Conservation (phyloP, 1,139 yeast species). For the Ogataea hybrid region DNA sequence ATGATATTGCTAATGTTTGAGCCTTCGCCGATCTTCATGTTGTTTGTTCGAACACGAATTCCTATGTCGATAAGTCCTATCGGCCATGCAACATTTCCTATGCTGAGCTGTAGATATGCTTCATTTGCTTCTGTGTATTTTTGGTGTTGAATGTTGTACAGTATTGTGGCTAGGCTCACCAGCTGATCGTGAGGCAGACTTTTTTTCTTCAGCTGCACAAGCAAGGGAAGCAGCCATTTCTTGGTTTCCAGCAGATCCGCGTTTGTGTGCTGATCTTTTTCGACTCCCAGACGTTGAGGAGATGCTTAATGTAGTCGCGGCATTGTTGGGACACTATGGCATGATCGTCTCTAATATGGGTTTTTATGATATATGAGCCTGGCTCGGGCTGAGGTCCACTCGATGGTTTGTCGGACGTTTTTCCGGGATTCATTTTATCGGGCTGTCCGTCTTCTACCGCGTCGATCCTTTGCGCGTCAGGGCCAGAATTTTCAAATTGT, state of each 20-base stretch:
- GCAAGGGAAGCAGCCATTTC: constrained; percentile 55
- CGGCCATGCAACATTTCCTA: constrained; percentile 93
- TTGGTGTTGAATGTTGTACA: constrained; percentile 55
- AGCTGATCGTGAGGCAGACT: constrained; percentile 46
- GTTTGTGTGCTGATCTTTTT: constrained; percentile 16
- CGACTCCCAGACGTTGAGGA: constrained; percentile 45
- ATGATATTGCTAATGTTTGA: constrained; percentile 59
- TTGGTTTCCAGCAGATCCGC: constrained; percentile 52
- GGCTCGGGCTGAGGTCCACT: neutral
- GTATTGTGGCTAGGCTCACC: constrained; percentile 57
- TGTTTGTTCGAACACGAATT: constrained; percentile 70
- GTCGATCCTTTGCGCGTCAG: neutral
- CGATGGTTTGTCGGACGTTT: constrained; percentile 4
- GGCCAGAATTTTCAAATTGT: neutral
- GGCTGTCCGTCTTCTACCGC: neutral
- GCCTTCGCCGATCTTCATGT: constrained; percentile 36
- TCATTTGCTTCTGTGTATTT: constrained; percentile 61
- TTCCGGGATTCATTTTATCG: constrained; percentile 2
- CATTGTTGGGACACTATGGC: constrained; percentile 41
- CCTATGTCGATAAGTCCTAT: constrained; percentile 81
- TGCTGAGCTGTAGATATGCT: constrained; percentile 70
- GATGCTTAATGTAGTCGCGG: constrained; percentile 47
- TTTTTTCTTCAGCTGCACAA: constrained; percentile 54
- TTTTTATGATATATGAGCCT: constrained; percentile 28
- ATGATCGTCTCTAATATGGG: constrained; percentile 38